A percentile compares a stretch with the other conserved stretches of the same genome.
Evolutionary conservation across 148 eudicot genomes (phyloP).

Genomic region (Dysphania ambrosioides): DNA sequence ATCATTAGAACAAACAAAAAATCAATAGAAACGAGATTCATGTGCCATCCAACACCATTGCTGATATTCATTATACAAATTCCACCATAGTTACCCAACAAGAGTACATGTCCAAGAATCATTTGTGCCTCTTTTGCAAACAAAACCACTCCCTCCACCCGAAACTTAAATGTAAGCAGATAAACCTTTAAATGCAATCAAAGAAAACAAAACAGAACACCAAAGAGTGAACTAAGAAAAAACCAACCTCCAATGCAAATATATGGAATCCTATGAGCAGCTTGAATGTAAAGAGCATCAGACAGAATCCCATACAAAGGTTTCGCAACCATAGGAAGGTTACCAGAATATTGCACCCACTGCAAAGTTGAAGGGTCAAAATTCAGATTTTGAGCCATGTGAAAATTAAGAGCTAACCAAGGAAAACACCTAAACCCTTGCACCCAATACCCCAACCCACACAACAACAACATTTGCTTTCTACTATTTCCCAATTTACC

Average conservation of each 20-base stretch:
- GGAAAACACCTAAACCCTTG: constrained; percentile 95
- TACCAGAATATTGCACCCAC: constrained; percentile 65
- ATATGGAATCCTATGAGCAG: constrained; percentile 80
- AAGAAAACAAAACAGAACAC: not conserved
- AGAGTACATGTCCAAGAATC: not conserved
- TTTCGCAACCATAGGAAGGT: constrained; percentile 86
- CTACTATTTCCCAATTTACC: constrained; percentile 29
- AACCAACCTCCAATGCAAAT: constrained; percentile 80
- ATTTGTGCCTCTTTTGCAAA: not conserved
- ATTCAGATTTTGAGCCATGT: constrained; percentile 72
- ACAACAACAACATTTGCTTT: constrained; percentile 58
- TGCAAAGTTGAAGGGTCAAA: constrained; percentile 78
- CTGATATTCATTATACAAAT: not conserved
- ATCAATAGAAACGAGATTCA: too few species aligned
- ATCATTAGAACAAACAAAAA: too few species aligned
- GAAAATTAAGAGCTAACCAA: constrained; percentile 86
- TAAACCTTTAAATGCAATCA: too few species aligned
- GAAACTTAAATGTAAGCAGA: not conserved
- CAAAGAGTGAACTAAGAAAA: not conserved
- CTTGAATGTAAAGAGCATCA: constrained; percentile 80
- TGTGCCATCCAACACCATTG: not conserved
- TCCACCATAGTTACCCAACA: not conserved
- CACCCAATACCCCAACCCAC: constrained; percentile 90
- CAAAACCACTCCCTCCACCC: not conserved
- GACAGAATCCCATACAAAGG: constrained; percentile 83